Conservation (phyloP, 352 stramenopile species). For the Globisporangium polare region DNA sequence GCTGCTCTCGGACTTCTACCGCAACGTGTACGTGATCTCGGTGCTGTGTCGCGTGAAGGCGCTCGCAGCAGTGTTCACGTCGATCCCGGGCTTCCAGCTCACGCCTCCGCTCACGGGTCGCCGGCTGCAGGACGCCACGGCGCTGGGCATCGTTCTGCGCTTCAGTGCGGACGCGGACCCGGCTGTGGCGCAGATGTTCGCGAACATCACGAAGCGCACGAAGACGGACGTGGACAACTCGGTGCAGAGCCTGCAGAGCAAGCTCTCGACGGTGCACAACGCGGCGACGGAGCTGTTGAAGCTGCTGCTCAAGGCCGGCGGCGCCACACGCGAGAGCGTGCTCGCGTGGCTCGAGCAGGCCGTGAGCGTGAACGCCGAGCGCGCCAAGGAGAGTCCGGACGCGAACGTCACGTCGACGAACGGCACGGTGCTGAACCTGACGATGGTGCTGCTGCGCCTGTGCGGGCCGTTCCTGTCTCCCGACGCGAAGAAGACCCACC, state of each 20-base stretch:
- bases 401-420: conserved; percentile 55
- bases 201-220: conserved; percentile 81
- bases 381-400: conserved; percentile 79
- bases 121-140: conserved; percentile 72
- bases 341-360: conserved; percentile 74
- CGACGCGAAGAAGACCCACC: conserved; percentile 64
- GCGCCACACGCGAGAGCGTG: conserved; percentile 50
- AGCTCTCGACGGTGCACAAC: conserved; percentile 66
- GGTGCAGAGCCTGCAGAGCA: conserved; percentile 54
- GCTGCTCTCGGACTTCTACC: conserved; percentile 73
- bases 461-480: conserved; percentile 82
- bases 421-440: conserved; percentile 79
- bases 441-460: conserved; percentile 68
- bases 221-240: conserved; percentile 78
- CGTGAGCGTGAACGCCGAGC: conserved; percentile 66
- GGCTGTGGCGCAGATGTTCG: conserved; percentile 75
- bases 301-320: conserved; percentile 61
- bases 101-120: conserved; percentile 55
- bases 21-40: conserved; percentile 64
- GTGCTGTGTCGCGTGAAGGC: conserved; percentile 65
- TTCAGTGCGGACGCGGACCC: conserved; percentile 74
- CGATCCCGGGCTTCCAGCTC: conserved; percentile 71
- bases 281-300: conserved; percentile 62
- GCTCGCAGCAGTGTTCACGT: conserved; percentile 56
- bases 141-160: conserved; percentile 68